Conservation (phyloP, 2,329 filamentous ascomycete species). For the Verticillium longisporum region DNA sequence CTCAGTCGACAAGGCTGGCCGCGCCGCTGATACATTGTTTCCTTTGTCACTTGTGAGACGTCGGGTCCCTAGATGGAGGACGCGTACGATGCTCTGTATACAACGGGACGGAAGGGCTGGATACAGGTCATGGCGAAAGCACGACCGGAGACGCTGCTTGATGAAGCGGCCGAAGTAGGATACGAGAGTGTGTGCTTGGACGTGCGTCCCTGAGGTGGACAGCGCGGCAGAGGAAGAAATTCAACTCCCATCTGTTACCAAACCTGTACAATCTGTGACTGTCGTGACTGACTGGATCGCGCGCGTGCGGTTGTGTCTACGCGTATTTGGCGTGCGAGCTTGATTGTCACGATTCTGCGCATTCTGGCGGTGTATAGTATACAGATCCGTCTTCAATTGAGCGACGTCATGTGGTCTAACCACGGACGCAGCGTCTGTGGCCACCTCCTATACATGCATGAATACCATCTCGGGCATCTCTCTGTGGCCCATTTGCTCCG, state of each 20-base stretch:
- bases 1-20: background rate
- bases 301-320: no score
- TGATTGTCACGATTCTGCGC: no score
- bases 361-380: no score
- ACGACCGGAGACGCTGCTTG: background rate
- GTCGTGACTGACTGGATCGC: no score
- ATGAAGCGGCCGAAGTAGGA: background rate
- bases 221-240: background rate
- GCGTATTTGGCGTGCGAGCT: no score
- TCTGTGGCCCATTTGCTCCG: no score
- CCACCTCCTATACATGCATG: no score
- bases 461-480: no score
- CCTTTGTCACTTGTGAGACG: constrained; percentile 8
- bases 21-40: constrained; percentile 2
- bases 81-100: background rate
- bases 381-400: no score
- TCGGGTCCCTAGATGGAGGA: background rate
- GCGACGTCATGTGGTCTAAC: no score
- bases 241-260: constrained; percentile 2
- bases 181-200: background rate
- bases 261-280: no score
- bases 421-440: no score
- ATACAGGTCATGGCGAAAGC: background rate
- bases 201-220: background rate
- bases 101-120: background rate